Evolutionary conservation across 73 alveolate genomes (phyloP), one percentile per base, ranked within the genome.

Genomic region (Stentor coeruleus): DNA sequence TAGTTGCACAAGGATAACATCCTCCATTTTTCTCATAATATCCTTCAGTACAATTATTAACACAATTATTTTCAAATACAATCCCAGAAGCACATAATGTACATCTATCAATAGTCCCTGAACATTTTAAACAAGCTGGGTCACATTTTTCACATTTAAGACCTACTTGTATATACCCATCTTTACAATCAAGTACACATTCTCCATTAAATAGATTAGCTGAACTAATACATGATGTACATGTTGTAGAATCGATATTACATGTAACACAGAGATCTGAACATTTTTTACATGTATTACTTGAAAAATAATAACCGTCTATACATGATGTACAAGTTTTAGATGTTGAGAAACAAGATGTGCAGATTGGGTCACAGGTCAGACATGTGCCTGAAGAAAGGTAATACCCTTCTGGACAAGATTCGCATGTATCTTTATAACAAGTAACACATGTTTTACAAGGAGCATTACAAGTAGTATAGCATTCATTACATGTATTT

Each of bases 331-430:
- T 49, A 20, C 66, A 49, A 49, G 6, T 49, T 0, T 20, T 0
- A 1, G 0, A 28, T 20, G 31, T 2, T 30, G 35, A 57, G 28
- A 39, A 31, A 81, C 86, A 81, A 4, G 57, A 36, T 42, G 39
- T 35, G 3, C 86, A 81, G 3, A 39, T 35, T 30, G 38, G 35
- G 3, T 33, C 31, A 31, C 86, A 81, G 37, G n/a, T 31, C 14
- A 66, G n/a, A 59, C 37, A 36, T 3, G 81, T 59, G 3, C 36
- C 6, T 39, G 36, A 36, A 3, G 2, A 15, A 30, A 0, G 3
- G 35, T 37, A 81, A 26, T 57, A 33, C 55, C 86, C 86, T 30
- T 39, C 38, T 36, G 83, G 83, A 35, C 86, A 81, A 14, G 74
- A 31, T 35, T 35, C 66, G 14, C 86, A 81, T 3, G 42, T 6